Base-by-base conservation (phyloP, 106 monocot genomes). In the Allium cepa region DNA sequence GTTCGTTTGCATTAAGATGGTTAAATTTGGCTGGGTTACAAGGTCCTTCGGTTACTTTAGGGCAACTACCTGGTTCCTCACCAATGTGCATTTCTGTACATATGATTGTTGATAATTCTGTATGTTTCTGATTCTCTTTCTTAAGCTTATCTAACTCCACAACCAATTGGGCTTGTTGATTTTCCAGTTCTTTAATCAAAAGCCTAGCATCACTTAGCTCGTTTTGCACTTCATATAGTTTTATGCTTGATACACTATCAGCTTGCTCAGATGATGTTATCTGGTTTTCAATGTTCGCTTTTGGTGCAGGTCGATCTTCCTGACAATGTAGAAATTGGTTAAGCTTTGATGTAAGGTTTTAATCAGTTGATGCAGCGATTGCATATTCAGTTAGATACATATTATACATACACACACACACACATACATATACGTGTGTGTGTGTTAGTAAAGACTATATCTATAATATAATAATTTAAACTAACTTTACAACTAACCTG, bases 141-240 rank as follows among this genome's bases (percentile, higher is more conserved):
- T 67, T 74, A 47, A 74, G 56, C 15, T 74, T 13, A 47, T 67
- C 59, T 3, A 74, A 47, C 27, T 67, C 66, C n/a, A 55, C 58
- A 59, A 67, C 14, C 12, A 71, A 59, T 5, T 8, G 14, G 48
- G 49, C 49, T 71, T 71, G 71, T 36, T 51, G 49, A 50, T 60
- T 11, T 71, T 71, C 71, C 71, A 71, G 49, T 26, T 47, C 60
- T 52, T 71, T 17, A 62, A 71, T 60, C 49, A 62, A 4, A 16
- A 47, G 15, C 50, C 15, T 61, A 61, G 61, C 62, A 62, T 71
- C 50, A 17, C 13, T 71, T 58, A 61, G 62, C 51, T 71, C 71
- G 27, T 71, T 61, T 61, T 71, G 60, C 50, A 71, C 13, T 49
- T 60, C 28, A 17, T 26, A 8, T 2, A 11, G 48, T 4, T 26